Evolutionary conservation across 23 red algal species (phyloP).

Genomic region (Chondrus crispus): DNA sequence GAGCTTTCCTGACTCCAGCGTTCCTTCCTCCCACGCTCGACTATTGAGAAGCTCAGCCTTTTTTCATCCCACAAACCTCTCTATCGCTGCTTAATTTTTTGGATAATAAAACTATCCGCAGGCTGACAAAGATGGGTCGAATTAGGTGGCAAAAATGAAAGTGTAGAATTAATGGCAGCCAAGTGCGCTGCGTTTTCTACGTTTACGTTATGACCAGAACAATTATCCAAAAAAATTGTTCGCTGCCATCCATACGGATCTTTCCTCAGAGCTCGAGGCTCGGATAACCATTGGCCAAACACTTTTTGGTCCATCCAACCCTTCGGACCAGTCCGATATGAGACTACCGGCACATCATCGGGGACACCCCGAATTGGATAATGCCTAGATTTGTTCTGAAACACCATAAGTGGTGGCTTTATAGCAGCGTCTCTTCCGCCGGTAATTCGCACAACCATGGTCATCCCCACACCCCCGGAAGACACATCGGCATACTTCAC

Average conservation of each 20-base stretch:
- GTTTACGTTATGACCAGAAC: not conserved
- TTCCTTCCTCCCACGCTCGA: too few relatives aligned
- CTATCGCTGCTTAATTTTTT: not conserved
- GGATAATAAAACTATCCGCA: not conserved
- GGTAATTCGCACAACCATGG: not conserved
- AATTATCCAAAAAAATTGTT: not conserved
- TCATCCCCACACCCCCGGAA: not conserved
- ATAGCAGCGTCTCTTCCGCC: not conserved
- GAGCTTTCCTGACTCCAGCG: too few relatives aligned
- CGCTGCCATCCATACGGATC: not conserved
- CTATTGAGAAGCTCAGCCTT: not conserved
- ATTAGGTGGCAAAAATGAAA: not conserved
- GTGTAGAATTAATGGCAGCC: not conserved
- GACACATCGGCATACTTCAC: not conserved
- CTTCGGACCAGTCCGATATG: not conserved
- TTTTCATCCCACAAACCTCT: not conserved
- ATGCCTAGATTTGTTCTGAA: not conserved
- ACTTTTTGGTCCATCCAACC: not conserved
- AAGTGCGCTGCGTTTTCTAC: not conserved
- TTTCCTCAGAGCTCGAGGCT: not conserved
- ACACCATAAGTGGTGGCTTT: not conserved
- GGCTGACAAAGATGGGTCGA: not conserved
- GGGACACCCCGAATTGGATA: constrained; percentile 14
- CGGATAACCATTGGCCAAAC: not conserved
- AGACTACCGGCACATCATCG: not conserved